phyloP scores from a whole-genome alignment of 768 basidiomycete genomes.

The Myochromella boudieri region DNA sequence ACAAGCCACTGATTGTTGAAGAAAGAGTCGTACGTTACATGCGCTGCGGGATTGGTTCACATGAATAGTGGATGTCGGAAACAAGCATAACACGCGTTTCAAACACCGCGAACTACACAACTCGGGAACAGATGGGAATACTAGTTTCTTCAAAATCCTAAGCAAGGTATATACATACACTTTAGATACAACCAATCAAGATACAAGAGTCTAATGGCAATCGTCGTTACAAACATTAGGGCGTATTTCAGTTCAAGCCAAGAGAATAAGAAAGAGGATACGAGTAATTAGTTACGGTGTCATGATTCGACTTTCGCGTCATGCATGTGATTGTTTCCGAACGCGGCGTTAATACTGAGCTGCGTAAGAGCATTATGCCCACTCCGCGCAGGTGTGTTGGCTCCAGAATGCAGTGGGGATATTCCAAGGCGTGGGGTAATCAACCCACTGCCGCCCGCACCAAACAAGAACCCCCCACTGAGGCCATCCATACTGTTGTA shows the following conservation, averaged over 20 bases:
- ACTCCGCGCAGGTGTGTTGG: constrained; percentile 41
- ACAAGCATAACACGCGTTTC: too few species aligned
- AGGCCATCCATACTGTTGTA: constrained; percentile 83
- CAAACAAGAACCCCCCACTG: constrained; percentile 84
- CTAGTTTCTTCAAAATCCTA: too few species aligned
- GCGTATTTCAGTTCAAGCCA: not conserved
- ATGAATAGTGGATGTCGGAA: too few species aligned
- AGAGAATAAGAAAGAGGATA: too few species aligned
- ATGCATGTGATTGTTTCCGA: constrained; percentile 32
- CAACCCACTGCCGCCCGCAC: constrained; percentile 78
- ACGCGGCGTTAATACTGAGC: constrained; percentile 47
- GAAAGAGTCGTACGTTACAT: too few species aligned
- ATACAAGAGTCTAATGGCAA: too few species aligned
- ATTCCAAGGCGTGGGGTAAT: constrained; percentile 72
- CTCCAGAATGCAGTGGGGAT: constrained; percentile 61
- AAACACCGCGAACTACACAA: not conserved
- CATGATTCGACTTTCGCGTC: constrained; percentile 33
- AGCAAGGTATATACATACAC: not conserved
- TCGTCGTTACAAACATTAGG: not conserved
- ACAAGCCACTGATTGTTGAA: too few species aligned
- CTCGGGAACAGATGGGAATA: too few species aligned
- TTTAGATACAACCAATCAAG: not conserved
- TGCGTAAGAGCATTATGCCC: constrained; percentile 34
- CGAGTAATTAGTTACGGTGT: too few species aligned
- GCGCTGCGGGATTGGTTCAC: too few species aligned